phyloP scores from a whole-genome alignment of 2,329 filamentous ascomycete species.

The Massarina eburnea region DNA sequence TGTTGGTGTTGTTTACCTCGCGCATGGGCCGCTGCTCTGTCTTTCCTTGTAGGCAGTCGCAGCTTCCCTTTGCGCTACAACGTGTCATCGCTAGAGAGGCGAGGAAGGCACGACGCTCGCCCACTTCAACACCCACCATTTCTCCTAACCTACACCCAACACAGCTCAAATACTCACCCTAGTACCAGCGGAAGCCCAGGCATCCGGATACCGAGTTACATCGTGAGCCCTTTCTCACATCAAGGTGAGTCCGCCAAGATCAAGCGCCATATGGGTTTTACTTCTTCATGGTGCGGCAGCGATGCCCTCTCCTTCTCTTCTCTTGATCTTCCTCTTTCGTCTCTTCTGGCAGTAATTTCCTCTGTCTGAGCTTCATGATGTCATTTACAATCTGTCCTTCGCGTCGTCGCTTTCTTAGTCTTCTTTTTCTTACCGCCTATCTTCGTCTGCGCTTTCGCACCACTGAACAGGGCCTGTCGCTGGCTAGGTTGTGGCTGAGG shows the following conservation, averaged over 20 bases:
- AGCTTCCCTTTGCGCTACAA: background rate
- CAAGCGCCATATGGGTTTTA: conserved; percentile 11
- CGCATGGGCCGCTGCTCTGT: background rate
- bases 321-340: conserved; percentile 11
- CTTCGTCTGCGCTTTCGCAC: background rate
- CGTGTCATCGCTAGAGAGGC: background rate
- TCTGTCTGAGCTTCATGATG: conserved; percentile 21
- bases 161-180: too few relatives aligned
- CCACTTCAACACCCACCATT: background rate
- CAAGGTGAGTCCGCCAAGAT: conserved; percentile 10
- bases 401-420: background rate
- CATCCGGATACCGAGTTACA: background rate
- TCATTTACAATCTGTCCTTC: conserved; percentile 15
- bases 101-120: background rate
- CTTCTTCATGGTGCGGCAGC: conserved; percentile 21
- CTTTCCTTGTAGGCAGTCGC: background rate
- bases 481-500: conserved; percentile 12
- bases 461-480: conserved; percentile 3
- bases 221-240: background rate
- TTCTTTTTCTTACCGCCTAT: background rate
- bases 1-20: background rate
- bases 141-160: background rate
- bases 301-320: conserved; percentile 9
- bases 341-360: conserved; percentile 5
- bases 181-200: background rate